phyloP scores from a whole-genome alignment of 1,139 yeast species.

The Geotrichum candidum region DNA sequence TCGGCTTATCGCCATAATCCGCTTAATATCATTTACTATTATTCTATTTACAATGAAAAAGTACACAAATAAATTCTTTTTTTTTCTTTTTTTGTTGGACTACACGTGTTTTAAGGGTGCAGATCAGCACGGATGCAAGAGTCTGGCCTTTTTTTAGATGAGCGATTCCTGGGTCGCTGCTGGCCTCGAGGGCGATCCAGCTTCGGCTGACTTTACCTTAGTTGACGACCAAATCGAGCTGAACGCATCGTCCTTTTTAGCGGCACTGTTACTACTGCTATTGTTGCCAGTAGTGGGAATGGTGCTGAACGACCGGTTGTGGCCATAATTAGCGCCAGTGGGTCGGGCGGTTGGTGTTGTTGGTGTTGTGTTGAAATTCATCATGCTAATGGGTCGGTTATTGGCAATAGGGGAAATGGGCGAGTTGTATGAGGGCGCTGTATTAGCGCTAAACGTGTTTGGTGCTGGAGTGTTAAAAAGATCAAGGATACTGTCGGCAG shows the following conservation, averaged over 20 bases:
- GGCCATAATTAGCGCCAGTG: background rate
- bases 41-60: too few relatives aligned
- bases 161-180: background rate
- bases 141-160: background rate
- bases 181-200: background rate
- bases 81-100: too few relatives aligned
- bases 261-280: conserved; percentile 9
- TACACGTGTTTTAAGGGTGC: too few relatives aligned
- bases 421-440: conserved; percentile 22
- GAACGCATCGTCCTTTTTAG: conserved; percentile 61
- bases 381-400: background rate
- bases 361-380: background rate
- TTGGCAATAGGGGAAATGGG: conserved; percentile 21
- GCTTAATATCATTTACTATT: too few relatives aligned
- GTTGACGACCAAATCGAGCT: conserved; percentile 62
- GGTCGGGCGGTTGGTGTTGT: background rate
- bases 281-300: background rate
- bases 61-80: too few relatives aligned
- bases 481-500: conserved; percentile 18
- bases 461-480: conserved; percentile 22
- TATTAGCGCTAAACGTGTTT: conserved; percentile 15
- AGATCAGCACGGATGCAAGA: too few relatives aligned
- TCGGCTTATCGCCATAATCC: too few relatives aligned
- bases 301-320: background rate
- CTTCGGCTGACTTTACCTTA: background rate